Evolutionary conservation across 2,329 filamentous ascomycete genomes (phyloP).

Genomic region (Tolypocladium inflatum): DNA sequence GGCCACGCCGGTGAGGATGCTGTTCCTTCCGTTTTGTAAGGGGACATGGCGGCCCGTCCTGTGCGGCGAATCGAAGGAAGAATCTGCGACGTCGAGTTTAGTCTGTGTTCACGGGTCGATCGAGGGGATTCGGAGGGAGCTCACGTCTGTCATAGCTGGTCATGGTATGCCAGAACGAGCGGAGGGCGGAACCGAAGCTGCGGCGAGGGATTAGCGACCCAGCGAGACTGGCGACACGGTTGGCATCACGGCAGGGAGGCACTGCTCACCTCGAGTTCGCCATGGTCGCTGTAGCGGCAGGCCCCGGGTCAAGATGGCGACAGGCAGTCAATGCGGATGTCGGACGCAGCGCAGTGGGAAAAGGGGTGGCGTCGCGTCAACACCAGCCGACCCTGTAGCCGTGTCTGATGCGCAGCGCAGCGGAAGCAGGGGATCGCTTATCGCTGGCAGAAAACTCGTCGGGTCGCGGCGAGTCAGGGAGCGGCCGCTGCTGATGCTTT

Average conservation of each 20-base stretch:
- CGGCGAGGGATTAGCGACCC: conserved; percentile 9
- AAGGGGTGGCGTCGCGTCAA: conserved; percentile 1
- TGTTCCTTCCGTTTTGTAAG: conserved; percentile 71
- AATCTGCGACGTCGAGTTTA: conserved; percentile 49
- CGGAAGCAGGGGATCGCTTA: not conserved
- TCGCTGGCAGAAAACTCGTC: not conserved
- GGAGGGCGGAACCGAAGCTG: conserved; percentile 64
- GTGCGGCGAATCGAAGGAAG: conserved; percentile 86
- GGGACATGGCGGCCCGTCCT: conserved; percentile 85
- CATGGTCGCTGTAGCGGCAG: conserved; percentile 15
- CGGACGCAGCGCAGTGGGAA: not conserved
- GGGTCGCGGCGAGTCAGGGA: not conserved
- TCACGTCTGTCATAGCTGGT: conserved; percentile 61
- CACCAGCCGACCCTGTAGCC: not conserved
- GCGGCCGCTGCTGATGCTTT: not conserved
- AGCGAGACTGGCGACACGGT: not conserved
- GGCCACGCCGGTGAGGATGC: conserved; percentile 76
- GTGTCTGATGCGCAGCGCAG: not conserved
- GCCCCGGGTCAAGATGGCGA: conserved; percentile 7
- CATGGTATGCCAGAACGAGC: conserved; percentile 92
- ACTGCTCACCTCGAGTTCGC: conserved; percentile 17
- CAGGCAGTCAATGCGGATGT: not conserved
- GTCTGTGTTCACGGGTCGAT: not conserved
- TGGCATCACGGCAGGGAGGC: not conserved
- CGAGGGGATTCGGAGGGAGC: conserved; percentile 14